A percentile compares a stretch with the other conserved stretches of the same genome.
Evolutionary conservation across 306 rosid genomes (phyloP).

Genomic region (Carpinus fangiana): DNA sequence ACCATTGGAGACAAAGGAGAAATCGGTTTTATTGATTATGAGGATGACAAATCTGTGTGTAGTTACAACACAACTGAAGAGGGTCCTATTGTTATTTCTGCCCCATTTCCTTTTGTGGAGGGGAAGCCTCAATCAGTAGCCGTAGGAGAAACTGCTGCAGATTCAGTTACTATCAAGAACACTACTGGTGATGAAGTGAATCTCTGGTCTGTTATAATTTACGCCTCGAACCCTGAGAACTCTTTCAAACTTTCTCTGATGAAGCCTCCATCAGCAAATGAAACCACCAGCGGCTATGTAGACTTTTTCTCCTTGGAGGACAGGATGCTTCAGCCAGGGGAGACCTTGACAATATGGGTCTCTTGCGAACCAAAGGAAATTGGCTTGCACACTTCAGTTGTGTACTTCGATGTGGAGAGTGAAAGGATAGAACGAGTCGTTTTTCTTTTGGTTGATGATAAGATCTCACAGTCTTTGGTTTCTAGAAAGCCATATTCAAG

Average conservation of each 20-base stretch:
- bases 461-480: conserved; percentile 68
- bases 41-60: conserved; percentile 72
- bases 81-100: conserved; percentile 58
- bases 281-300: conserved; percentile 37
- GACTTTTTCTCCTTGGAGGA: conserved; percentile 72
- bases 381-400: conserved; percentile 64
- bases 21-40: conserved; percentile 72
- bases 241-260: conserved; percentile 75
- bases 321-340: conserved; percentile 77
- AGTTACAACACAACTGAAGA: conserved; percentile 51
- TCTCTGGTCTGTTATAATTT: conserved; percentile 75
- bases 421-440: conserved; percentile 70
- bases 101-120: conserved; percentile 62
- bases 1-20: conserved; percentile 77
- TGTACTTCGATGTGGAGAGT: conserved; percentile 75
- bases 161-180: conserved; percentile 57
- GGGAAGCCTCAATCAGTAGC: conserved; percentile 68
- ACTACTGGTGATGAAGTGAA: conserved; percentile 67
- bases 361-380: conserved; percentile 86
- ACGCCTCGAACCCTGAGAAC: conserved; percentile 72
- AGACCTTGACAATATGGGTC: conserved; percentile 67
- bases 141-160: conserved; percentile 57
- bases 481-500: conserved; percentile 59
- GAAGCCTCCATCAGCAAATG: conserved; percentile 61
- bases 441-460: conserved; percentile 82